These are phyloP conservation scores for Leptodermis oblonga DNA, from an alignment of 257 asterid species.

Conservation along the genomic window DNA sequence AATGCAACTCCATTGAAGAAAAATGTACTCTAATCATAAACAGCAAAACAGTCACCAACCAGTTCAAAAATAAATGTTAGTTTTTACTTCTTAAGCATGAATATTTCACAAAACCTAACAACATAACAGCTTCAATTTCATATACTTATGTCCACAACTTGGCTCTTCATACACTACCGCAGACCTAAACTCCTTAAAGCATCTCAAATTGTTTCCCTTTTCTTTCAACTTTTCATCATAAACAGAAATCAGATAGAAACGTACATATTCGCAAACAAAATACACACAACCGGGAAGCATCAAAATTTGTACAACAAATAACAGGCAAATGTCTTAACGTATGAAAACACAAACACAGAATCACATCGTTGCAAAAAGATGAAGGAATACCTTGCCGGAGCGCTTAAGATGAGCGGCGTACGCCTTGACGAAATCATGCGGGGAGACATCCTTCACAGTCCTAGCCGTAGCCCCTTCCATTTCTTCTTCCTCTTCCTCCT, in stretches of 20 bases:
- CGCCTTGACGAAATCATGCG: slow-evolving; percentile 79
- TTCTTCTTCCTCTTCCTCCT: background rate
- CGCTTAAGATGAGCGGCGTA: slow-evolving; percentile 90
- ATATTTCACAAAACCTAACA: background rate
- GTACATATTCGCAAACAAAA: background rate
- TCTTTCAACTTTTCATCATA: background rate
- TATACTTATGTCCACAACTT: background rate
- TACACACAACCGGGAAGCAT: background rate
- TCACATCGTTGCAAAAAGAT: background rate
- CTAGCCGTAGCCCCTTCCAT: slow-evolving; percentile 79
- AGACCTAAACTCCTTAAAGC: background rate
- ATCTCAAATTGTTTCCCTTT: background rate
- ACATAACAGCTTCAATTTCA: background rate
- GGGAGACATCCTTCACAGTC: slow-evolving; percentile 81
- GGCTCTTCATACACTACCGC: background rate
- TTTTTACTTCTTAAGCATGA: background rate
- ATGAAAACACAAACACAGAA: background rate
- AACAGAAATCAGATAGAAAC: background rate
- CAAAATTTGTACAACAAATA: no score
- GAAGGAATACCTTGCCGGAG: slow-evolving; percentile 70
- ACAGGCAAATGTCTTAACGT: no score
- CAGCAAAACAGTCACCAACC: background rate
- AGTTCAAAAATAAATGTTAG: background rate
- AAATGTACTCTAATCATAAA: no score
- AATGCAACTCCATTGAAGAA: no score